Conservation (phyloP, 495 filamentous ascomycete genomes). For the Penicillium nucicola region DNA sequence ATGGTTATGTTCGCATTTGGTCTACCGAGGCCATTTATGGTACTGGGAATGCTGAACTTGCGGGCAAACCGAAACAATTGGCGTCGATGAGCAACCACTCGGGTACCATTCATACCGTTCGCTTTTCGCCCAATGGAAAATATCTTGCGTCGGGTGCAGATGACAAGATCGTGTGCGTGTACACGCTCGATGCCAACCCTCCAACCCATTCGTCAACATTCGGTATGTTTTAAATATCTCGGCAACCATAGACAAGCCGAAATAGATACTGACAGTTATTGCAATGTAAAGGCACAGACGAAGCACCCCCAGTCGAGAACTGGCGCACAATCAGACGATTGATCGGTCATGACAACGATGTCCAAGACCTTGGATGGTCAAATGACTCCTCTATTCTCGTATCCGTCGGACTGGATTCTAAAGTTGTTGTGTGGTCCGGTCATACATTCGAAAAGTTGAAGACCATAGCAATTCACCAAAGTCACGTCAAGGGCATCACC, state of each 20-base stretch:
- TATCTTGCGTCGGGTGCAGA: slow-evolving; percentile 96
- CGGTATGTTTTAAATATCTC: slow-evolving; percentile 50
- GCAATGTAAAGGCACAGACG: slow-evolving; percentile 66
- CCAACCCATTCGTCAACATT: slow-evolving; percentile 71
- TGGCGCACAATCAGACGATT: slow-evolving; percentile 92
- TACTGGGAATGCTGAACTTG: slow-evolving; percentile 60
- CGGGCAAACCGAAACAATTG: slow-evolving; percentile 82
- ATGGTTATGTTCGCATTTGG: slow-evolving; percentile 97
- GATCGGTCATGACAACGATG: slow-evolving; percentile 97
- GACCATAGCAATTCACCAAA: slow-evolving; percentile 83
- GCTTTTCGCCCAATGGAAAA: slow-evolving; percentile 89
- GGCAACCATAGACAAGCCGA: background rate
- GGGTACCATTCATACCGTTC: slow-evolving; percentile 92
- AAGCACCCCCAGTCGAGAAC: slow-evolving; percentile 89
- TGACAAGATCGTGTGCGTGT: slow-evolving; percentile 97
- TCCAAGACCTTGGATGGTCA: slow-evolving; percentile 97
- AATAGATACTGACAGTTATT: slow-evolving; percentile 1
- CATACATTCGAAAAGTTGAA: slow-evolving; percentile 98
- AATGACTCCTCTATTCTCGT: slow-evolving; percentile 93
- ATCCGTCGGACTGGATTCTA: slow-evolving; percentile 94
- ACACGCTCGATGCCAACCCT: slow-evolving; percentile 79
- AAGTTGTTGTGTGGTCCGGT: slow-evolving; percentile 96
- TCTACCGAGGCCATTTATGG: slow-evolving; percentile 90
- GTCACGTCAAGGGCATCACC: slow-evolving; percentile 96
- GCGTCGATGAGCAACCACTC: slow-evolving; percentile 98